Base-by-base conservation (phyloP, 495 filamentous ascomycete species). In the Xylaria telfairii region DNA sequence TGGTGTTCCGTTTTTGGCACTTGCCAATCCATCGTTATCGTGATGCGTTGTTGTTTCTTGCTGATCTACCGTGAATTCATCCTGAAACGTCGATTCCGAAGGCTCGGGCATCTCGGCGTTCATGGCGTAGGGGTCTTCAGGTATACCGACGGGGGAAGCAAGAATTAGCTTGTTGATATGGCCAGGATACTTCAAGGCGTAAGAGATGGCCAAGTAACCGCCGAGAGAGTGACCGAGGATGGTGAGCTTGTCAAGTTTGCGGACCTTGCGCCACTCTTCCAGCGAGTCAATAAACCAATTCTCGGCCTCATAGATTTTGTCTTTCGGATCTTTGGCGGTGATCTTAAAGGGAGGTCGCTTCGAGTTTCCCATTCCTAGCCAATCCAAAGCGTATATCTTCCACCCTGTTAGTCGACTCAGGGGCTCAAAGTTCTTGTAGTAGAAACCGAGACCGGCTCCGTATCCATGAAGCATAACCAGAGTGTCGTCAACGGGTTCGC, bases 381-480 rank as follows among this genome's bases (percentile, higher is more conserved):
- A 86, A 78, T 99, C 96, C 30, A 99, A 83, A 4, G 95, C 93
- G 78, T 93, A 97, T 24, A 99, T 80, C 76, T 92, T 93, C 95
- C 95, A 97, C 19, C 94, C 93, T 64, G 85, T 83, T 3, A 88
- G 79, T 13, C 94, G 89, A 67, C 88, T 93, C 47, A 99, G 81
- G 6, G 90, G 89, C 77, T 98, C 96, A 67, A 97, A 98, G 76
- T 98, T 98, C 79, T 94, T 93, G 83, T 98, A 99, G 84, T 97
- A 99, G 78, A 98, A 98, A 5, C 93, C 96, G 4, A 99, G 83
- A 0, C 96, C 96, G 1, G 96, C 96, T 47, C 96, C 96, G 80
- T 98, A 98, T 46, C 96, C 96, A 77, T 99, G 96, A 15, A 99
- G 84, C 91, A 99, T 97, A 26, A 99, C 95, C n/a, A 99, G 84